Evolutionary conservation across 2,329 filamentous ascomycete species (phyloP).

Genomic region (Penicillium sp.): DNA sequence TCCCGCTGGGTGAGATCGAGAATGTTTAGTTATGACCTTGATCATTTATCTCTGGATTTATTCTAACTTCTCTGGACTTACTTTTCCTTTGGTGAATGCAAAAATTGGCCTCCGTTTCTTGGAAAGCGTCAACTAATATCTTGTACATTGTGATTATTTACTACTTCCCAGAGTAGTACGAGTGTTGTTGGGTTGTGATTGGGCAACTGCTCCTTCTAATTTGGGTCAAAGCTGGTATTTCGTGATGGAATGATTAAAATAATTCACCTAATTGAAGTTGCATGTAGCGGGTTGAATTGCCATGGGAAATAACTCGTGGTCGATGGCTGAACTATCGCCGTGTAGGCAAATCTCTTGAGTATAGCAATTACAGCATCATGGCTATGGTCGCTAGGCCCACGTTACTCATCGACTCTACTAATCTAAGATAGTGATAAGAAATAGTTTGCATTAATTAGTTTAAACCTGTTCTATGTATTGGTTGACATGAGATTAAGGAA

Average conservation of each 20-base stretch:
- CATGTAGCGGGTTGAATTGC: background rate
- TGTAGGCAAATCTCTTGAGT: background rate
- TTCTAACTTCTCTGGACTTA: background rate
- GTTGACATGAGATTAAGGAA: background rate
- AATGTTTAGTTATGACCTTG: background rate
- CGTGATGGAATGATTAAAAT: too few relatives aligned
- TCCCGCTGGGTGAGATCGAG: conserved; percentile 51
- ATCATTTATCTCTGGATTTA: background rate
- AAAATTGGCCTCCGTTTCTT: background rate
- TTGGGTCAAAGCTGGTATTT: background rate
- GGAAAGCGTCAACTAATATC: background rate
- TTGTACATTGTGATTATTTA: background rate
- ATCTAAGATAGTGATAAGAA: background rate
- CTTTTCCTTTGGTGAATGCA: too few relatives aligned
- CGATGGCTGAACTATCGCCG: background rate
- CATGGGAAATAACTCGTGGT: background rate
- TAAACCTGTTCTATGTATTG: background rate
- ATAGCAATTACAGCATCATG: background rate
- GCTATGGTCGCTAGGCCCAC: background rate
- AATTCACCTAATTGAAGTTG: background rate
- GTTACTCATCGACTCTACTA: background rate
- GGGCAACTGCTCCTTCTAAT: background rate
- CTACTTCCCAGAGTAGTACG: background rate
- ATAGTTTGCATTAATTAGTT: too few relatives aligned
- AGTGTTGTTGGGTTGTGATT: background rate